Evolutionary conservation across 495 filamentous ascomycete genomes (phyloP).

Genomic region (Hypoxylon lenormandii): DNA sequence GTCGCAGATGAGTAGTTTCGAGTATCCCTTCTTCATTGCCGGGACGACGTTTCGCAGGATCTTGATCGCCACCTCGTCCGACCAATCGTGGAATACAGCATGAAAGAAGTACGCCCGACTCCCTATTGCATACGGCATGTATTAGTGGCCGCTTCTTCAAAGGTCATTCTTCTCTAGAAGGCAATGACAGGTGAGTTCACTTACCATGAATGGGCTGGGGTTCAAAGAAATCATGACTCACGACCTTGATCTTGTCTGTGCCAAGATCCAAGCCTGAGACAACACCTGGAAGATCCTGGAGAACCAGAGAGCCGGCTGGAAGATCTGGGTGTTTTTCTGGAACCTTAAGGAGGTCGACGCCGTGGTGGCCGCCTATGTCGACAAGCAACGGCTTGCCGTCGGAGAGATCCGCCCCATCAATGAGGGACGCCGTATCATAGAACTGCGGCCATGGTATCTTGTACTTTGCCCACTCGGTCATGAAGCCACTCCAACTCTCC

Average conservation of each 20-base stretch:
- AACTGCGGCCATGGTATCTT: constrained; percentile 47
- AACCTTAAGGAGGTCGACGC: constrained; percentile 54
- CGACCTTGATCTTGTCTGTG: constrained; percentile 45
- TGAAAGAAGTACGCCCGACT: constrained; percentile 56
- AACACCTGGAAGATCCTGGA: constrained; percentile 57
- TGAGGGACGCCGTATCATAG: constrained; percentile 41
- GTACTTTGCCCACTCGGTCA: constrained; percentile 35
- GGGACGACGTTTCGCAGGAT: constrained; percentile 37
- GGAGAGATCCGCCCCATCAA: constrained; percentile 42
- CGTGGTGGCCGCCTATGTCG: constrained; percentile 59
- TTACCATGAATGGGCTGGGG: constrained; percentile 50
- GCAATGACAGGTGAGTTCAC: constrained; percentile 36
- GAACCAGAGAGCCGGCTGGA: constrained; percentile 51
- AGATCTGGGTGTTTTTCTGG: constrained; percentile 51
- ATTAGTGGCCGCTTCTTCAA: constrained; percentile 17
- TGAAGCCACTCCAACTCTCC: constrained; percentile 35
- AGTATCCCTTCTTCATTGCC: constrained; percentile 48
- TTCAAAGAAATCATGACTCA: constrained; percentile 53
- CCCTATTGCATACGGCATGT: constrained; percentile 37
- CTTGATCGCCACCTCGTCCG: constrained; percentile 34
- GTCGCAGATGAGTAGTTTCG: constrained; percentile 45
- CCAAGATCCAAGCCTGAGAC: constrained; percentile 39
- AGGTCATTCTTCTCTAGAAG: constrained; percentile 1
- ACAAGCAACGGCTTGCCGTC: constrained; percentile 51
- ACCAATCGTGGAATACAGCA: background rate